Evolutionary conservation across 1,139 yeast genomes (phyloP), one percentile per base, ranked within the genome.

Genomic region (Candida freyschussii): DNA sequence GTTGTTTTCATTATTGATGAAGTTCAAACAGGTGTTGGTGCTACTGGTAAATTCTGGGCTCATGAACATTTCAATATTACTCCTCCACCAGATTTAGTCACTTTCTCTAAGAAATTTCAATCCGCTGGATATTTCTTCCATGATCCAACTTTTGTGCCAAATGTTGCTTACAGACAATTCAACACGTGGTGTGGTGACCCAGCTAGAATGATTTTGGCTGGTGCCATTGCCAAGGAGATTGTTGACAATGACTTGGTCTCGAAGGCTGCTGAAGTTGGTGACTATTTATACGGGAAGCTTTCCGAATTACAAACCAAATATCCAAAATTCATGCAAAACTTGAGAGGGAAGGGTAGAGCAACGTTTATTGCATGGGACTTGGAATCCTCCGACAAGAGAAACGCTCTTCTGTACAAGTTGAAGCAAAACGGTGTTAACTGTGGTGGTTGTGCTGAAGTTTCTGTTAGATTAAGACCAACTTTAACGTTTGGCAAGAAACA

Each of bases 161-260:
- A 69, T 45, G 66, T 65, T 46, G 74, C 87, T 9, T 79, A 74
- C 62, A 72, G 87, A 62, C 87, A 79, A 57, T 80, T 80, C 65
- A 80, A 80, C 69, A 80, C 89, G 42, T 80, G 89, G 89, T 79
- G 86, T 61, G 89, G 87, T 51, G 87, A 80, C 55, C 85, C 87
- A 53, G 75, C 81, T 21, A 73, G 73, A 59, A 76, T 78, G 58
- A 61, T 76, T 34, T 60, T 77, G 43, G 82, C 84, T 27, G 75
- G 73, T 48, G 67, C 81, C 38, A 78, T 80, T 45, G 74, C 72
- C 43, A 64, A 75, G 50, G 82, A 79, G 53, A 66, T 79, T 36
- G 52, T 56, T 13, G 67, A 69, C 45, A 57, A 77, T 38, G 67
- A 69, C 40, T 65, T 80, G 47, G 68, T 75, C 30, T 57, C 59